A percentile compares a stretch with the other conserved stretches of the same genome.
Evolutionary conservation across 192 early-diverging fungal genomes (phyloP).

Genomic region (Coemansia aciculifera): DNA sequence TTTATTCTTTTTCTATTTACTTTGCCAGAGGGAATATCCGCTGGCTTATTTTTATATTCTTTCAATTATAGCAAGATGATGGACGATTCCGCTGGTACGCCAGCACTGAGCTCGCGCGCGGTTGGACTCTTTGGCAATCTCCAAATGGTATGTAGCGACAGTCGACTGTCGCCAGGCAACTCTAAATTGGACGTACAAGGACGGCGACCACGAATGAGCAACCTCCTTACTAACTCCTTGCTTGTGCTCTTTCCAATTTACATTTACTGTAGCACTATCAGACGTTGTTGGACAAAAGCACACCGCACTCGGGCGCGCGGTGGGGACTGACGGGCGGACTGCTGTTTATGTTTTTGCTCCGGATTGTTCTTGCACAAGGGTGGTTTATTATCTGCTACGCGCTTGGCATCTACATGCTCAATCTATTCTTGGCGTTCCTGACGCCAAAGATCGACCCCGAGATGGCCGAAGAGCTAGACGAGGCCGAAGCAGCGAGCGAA

Average conservation of each 20-base stretch:
- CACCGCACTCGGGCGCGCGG: conserved; percentile 72
- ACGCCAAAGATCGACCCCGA: conserved; percentile 95
- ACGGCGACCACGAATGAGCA: background rate
- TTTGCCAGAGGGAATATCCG: conserved; percentile 10
- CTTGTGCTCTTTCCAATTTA: background rate
- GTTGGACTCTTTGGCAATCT: conserved; percentile 33
- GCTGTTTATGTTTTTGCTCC: conserved; percentile 68
- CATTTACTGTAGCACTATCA: conserved; percentile 65
- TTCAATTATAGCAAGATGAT: conserved; percentile 39
- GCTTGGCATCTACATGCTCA: conserved; percentile 92
- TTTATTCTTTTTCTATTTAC: background rate
- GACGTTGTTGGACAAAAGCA: conserved; percentile 76
- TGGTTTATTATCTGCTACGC: conserved; percentile 97
- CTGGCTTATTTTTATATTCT: background rate
- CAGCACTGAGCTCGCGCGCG: conserved; percentile 47
- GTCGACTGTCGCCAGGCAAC: background rate
- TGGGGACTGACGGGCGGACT: conserved; percentile 70
- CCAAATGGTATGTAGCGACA: conserved; percentile 25
- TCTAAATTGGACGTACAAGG: background rate
- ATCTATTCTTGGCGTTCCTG: conserved; percentile 92
- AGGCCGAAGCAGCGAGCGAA: conserved; percentile 51
- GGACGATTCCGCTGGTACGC: conserved; percentile 45
- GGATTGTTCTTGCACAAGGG: conserved; percentile 82
- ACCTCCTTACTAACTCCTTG: background rate
- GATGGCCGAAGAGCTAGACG: conserved; percentile 52